Percentiles rank a stretch among this genome's conserved stretches.
Evolutionary conservation across 768 basidiomycete species (phyloP).

Genomic region (Omphalotus guepiniiformis): DNA sequence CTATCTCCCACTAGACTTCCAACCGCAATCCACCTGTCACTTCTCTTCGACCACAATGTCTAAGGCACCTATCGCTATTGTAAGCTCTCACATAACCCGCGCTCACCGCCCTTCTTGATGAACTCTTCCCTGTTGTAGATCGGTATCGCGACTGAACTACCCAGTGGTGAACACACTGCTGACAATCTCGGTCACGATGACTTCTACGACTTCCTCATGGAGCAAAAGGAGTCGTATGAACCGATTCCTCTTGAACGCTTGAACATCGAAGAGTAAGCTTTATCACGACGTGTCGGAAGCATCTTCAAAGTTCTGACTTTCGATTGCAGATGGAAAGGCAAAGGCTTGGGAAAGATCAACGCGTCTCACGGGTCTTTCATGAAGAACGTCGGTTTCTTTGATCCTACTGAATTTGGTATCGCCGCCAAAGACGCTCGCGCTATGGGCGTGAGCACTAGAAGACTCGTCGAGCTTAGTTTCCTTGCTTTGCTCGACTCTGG

Average conservation of each 20-base stretch:
- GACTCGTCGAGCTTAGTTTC: constrained; percentile 28
- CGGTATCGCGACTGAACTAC: constrained; percentile 37
- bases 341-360: neutral
- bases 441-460: constrained; percentile 24
- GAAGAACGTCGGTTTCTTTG: constrained; percentile 25
- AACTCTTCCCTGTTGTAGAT: constrained; percentile 19
- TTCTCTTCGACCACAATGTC: too few species aligned
- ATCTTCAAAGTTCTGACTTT: neutral
- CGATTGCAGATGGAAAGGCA: neutral
- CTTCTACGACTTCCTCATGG: constrained; percentile 33
- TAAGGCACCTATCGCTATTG: too few species aligned
- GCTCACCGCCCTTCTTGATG: neutral
- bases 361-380: constrained; percentile 22
- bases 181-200: constrained; percentile 29
- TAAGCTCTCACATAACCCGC: neutral
- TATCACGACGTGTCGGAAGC: neutral
- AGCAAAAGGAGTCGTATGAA: constrained; percentile 22
- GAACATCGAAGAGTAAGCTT: neutral
- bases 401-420: constrained; percentile 29
- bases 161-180: constrained; percentile 23
- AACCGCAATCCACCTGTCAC: too few species aligned
- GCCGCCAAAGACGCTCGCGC: constrained; percentile 22
- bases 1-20: too few species aligned
- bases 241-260: neutral
- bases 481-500: constrained; percentile 36